Conservation (phyloP, 2,329 filamentous ascomycete species). For the Xylariaceae sp. region DNA sequence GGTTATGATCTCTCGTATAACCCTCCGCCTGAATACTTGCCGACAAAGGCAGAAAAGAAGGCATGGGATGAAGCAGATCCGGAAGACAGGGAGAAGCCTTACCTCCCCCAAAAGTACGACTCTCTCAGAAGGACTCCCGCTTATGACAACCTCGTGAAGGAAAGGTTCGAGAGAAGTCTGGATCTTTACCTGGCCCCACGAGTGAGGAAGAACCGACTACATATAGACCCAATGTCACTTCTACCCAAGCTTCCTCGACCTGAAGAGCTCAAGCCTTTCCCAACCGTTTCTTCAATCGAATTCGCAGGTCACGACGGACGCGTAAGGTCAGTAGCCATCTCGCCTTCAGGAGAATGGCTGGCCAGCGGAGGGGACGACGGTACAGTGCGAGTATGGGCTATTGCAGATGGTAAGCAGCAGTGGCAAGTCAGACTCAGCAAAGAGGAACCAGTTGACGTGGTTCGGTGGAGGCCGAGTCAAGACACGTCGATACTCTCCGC, state of each 20-base stretch:
- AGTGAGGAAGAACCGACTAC: constrained; percentile 87
- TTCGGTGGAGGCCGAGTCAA: constrained; percentile 83
- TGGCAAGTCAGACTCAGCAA: constrained; percentile 78
- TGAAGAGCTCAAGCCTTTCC: constrained; percentile 91
- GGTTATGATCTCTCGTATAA: constrained; percentile 97
- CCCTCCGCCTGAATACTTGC: constrained; percentile 89
- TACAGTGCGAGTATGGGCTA: constrained; percentile 84
- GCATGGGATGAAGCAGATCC: constrained; percentile 82
- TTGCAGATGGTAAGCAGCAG: constrained; percentile 79
- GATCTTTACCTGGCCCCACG: constrained; percentile 93
- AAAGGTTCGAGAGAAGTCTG: constrained; percentile 91
- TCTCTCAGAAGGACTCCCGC: constrained; percentile 88
- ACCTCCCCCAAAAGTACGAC: constrained; percentile 75
- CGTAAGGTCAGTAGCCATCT: constrained; percentile 78
- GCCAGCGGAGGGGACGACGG: constrained; percentile 95
- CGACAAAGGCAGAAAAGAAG: constrained; percentile 76
- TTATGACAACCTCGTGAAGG: constrained; percentile 86
- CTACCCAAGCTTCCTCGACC: constrained; percentile 90
- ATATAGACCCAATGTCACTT: constrained; percentile 91
- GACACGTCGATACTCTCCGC: constrained; percentile 80
- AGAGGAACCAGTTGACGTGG: constrained; percentile 76
- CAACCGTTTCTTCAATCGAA: constrained; percentile 80
- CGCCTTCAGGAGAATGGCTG: constrained; percentile 79
- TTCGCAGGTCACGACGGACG: constrained; percentile 86
- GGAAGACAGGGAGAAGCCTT: constrained; percentile 88